Base-by-base conservation (phyloP, 2,329 filamentous ascomycete genomes). In the Leptographium wingfieldii region DNA sequence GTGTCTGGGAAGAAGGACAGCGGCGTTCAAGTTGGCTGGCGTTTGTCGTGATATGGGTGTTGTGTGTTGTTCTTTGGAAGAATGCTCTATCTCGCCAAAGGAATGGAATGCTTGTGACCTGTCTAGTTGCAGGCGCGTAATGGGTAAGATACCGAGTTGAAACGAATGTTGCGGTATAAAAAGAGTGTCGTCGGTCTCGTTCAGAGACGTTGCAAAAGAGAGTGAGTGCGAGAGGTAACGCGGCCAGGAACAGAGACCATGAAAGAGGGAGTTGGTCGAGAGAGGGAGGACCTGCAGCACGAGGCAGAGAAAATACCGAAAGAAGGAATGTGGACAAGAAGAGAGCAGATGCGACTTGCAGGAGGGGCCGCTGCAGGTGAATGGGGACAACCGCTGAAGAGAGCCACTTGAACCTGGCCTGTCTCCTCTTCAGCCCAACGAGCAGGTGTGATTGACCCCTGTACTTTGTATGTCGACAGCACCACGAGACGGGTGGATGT, bases 251-350 rank as follows among this genome's bases (percentile, higher is more conserved):
- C 33, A 38, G 35, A 33, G 16, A n/a, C 54, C 59, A 56, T 52
- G 49, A 35, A 58, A 27, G 40, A 33, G 55, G 59, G 59, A 66
- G 60, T 55, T 58, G 59, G 58, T 57, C 61, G 59, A 29, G 12
- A 38, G 38, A 22, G 35, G 5, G 54, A 43, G 29, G 33, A 22
- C 29, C 52, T 54, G 29, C 25, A 29, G 31, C 29, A 22, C 31
- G 10, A 16, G 9, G 12, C 19, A 35, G 16, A 31, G 9, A 55
- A 55, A 38, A 29, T 11, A 27, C 31, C 10, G 38, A 65, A 59
- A 60, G 56, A 59, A 61, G 62, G 56, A 60, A 59, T 56, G 58
- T 59, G 60, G 57, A 51, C 57, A 33, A 61, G 49, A 33, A 46
- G 49, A 49, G 27, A n/a, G 33, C 53, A 51, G 53, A 55, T 56